Evolutionary conservation across 2,329 filamentous ascomycete species (phyloP).

Genomic region (Lecanicillium sp.): DNA sequence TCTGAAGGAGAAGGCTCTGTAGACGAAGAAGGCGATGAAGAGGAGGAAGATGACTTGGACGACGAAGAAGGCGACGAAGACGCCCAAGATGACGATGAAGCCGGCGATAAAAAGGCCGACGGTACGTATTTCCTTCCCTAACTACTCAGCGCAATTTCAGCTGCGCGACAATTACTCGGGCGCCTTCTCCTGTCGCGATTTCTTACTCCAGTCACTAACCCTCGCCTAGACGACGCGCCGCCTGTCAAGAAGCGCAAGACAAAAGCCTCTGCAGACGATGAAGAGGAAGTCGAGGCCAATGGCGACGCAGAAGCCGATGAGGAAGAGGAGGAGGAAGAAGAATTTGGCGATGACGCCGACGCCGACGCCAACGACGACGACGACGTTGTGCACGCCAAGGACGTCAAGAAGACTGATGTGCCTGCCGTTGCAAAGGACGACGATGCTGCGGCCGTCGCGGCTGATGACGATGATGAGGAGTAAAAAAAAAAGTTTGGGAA

Average conservation of each 20-base stretch:
- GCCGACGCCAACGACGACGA: slow-evolving; percentile 15
- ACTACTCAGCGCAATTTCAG: background rate
- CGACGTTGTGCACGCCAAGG: slow-evolving; percentile 18
- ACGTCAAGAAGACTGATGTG: slow-evolving; percentile 17
- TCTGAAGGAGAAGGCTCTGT: slow-evolving; percentile 32
- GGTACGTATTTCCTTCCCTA: slow-evolving; percentile 20
- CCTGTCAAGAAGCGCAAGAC: slow-evolving; percentile 47
- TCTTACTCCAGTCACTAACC: slow-evolving; percentile 9
- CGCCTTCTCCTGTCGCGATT: too few relatives aligned
- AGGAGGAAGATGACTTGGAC: slow-evolving; percentile 28
- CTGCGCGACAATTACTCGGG: too few relatives aligned
- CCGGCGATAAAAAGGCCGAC: slow-evolving; percentile 20
- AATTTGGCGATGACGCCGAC: slow-evolving; percentile 18
- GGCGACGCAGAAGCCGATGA: slow-evolving; percentile 16
- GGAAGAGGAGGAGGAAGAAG: slow-evolving; percentile 15
- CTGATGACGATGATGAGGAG: slow-evolving; percentile 19
- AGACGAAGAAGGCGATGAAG: slow-evolving; percentile 30
- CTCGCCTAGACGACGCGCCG: slow-evolving; percentile 27
- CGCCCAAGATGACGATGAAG: slow-evolving; percentile 20
- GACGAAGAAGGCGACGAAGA: slow-evolving; percentile 27
- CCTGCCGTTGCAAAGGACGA: slow-evolving; percentile 16
- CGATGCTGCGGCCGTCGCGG: slow-evolving; percentile 20
- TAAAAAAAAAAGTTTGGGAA: slow-evolving; percentile 1
- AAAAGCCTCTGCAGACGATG: slow-evolving; percentile 23
- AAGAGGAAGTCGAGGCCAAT: slow-evolving; percentile 23